Evolutionary conservation across 2,329 filamentous ascomycete genomes (phyloP).

Genomic region (Ascochyta rabiei): DNA sequence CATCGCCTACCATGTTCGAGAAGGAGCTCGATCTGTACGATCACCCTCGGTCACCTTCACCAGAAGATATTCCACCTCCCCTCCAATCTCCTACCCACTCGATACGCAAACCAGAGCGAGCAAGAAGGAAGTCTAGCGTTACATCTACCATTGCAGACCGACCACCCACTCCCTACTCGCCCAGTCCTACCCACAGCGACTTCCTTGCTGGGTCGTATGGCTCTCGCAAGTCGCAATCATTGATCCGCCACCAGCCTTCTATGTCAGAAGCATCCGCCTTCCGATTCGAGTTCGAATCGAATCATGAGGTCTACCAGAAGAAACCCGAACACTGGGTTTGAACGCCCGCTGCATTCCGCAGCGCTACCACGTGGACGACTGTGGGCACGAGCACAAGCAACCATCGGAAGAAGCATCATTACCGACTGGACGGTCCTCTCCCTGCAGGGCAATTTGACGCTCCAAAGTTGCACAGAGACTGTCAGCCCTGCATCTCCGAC

Average conservation of each 20-base stretch:
- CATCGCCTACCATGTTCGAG: slow-evolving; percentile 41
- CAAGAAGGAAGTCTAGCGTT: slow-evolving; percentile 45
- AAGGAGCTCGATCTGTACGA: slow-evolving; percentile 42
- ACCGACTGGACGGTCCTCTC: slow-evolving; percentile 9
- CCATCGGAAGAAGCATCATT: slow-evolving; percentile 5
- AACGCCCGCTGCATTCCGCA: slow-evolving; percentile 8
- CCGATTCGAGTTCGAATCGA: slow-evolving; percentile 41
- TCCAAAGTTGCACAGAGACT: slow-evolving; percentile 7
- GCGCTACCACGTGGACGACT: slow-evolving; percentile 9
- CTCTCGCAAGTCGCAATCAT: slow-evolving; percentile 39
- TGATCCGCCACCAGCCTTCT: slow-evolving; percentile 43
- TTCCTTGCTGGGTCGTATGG: slow-evolving; percentile 31
- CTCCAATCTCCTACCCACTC: slow-evolving; percentile 36
- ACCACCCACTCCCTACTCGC: slow-evolving; percentile 49
- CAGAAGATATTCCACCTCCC: slow-evolving; percentile 23
- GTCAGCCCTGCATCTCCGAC: slow-evolving; percentile 11
- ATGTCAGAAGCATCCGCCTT: slow-evolving; percentile 48
- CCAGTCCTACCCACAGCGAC: slow-evolving; percentile 38
- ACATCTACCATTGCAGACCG: slow-evolving; percentile 43
- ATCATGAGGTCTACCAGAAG: slow-evolving; percentile 29
- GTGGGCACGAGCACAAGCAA: slow-evolving; percentile 4
- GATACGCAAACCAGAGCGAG: slow-evolving; percentile 40
- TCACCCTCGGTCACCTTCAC: slow-evolving; percentile 37
- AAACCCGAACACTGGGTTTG: slow-evolving; percentile 28
- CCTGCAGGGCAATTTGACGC: slow-evolving; percentile 10